Percentiles rank a stretch among this genome's conserved stretches.
These are phyloP conservation scores for Globisporangium nodosum DNA, from an alignment of 352 stramenopile genomes.

Conservation along the genomic window DNA sequence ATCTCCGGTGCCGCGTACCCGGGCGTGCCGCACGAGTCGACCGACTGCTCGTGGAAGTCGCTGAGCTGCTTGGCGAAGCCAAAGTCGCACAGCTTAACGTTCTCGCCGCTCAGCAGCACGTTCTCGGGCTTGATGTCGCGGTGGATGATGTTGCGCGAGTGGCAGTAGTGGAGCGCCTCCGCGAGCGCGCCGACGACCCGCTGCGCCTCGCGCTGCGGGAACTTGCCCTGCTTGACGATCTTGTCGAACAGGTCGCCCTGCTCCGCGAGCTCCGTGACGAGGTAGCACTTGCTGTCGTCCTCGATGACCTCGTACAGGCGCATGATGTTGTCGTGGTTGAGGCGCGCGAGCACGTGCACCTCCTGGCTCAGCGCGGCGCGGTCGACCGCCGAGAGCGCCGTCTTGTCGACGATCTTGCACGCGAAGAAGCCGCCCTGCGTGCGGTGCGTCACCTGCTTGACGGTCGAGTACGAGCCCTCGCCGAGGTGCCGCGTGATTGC, in stretches of 20 bases:
- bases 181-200: conserved; percentile 67
- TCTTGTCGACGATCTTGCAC: conserved; percentile 86
- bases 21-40: conserved; percentile 77
- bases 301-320: conserved; percentile 92
- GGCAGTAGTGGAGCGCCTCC: conserved; percentile 90
- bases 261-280: conserved; percentile 96
- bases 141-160: conserved; percentile 84
- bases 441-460: conserved; percentile 84
- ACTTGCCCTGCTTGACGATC: conserved; percentile 83
- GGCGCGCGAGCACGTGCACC: conserved; percentile 56
- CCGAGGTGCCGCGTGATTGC: conserved; percentile 71
- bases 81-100: conserved; percentile 85
- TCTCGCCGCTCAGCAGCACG: conserved; percentile 65
- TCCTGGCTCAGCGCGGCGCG: conserved; percentile 69
- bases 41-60: conserved; percentile 54
- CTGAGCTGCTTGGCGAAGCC: conserved; percentile 74
- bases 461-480: conserved; percentile 85
- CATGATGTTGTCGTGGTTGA: conserved; percentile 89
- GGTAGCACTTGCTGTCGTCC: conserved; percentile 94
- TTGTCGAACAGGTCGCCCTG: conserved; percentile 85
- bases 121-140: conserved; percentile 87
- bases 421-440: conserved; percentile 66
- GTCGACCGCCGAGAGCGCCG: conserved; percentile 64
- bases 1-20: conserved; percentile 84
- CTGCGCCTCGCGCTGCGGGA: conserved; percentile 58